These are phyloP conservation scores for Eutrema salsugineum DNA, from an alignment of 441 rosid species.

Conservation along the genomic window DNA sequence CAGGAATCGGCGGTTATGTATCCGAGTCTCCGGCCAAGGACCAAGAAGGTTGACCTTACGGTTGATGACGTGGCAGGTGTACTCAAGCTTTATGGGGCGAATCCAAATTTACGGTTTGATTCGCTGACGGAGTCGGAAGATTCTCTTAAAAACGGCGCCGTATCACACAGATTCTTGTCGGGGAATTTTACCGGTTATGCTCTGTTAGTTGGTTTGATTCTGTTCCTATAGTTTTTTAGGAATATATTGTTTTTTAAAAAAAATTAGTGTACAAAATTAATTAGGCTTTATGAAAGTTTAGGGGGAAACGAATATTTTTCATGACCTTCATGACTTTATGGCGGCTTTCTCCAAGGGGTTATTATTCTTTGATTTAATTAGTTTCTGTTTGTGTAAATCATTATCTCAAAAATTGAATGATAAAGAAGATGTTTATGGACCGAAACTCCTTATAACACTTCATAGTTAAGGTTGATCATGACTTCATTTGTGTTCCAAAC, in stretches of 20 bases:
- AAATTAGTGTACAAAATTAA: neutral
- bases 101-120: conserved; percentile 57
- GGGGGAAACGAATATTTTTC: neutral
- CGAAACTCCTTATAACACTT: neutral
- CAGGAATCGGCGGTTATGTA: conserved; percentile 84
- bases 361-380: conserved; percentile 14
- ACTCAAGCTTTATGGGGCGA: conserved; percentile 68
- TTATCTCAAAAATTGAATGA: neutral
- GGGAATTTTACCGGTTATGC: conserved; percentile 31
- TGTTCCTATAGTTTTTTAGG: conserved; percentile 17
- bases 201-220: conserved; percentile 26
- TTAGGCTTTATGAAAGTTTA: neutral
- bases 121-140: conserved; percentile 53
- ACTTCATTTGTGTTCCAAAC: neutral
- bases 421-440: conserved; percentile 6
- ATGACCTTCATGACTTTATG: neutral
- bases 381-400: neutral
- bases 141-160: conserved; percentile 34
- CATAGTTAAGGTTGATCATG: neutral
- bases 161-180: conserved; percentile 17
- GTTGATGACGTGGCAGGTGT: conserved; percentile 81
- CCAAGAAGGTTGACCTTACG: conserved; percentile 57
- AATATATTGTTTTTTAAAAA: neutral
- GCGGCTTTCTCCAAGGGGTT: neutral
- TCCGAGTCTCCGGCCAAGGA: conserved; percentile 67